Conservation (phyloP, 805 yeast species). For the Ogataea populi-albae region DNA sequence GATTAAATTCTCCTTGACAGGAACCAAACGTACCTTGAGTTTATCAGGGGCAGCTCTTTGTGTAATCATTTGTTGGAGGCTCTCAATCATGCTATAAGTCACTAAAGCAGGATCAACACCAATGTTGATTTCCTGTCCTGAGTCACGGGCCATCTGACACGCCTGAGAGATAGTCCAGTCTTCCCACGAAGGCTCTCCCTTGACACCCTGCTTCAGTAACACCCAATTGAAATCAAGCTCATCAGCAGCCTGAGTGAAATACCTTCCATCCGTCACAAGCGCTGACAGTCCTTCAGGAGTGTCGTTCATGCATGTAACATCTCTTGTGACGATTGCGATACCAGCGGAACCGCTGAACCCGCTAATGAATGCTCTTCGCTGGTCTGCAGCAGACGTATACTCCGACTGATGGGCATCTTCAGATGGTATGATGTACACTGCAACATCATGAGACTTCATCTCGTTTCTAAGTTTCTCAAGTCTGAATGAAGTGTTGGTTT, state of each 20-base stretch:
- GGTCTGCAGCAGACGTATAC: conserved; percentile 52
- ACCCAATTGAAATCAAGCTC: conserved; percentile 62
- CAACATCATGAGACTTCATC: conserved; percentile 59
- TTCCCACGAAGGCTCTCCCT: conserved; percentile 53
- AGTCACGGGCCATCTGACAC: conserved; percentile 45
- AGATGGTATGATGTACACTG: conserved; percentile 63
- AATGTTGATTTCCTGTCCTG: conserved; percentile 34
- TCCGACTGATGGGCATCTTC: conserved; percentile 68
- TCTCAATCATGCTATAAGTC: conserved; percentile 35
- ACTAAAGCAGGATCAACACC: conserved; percentile 51
- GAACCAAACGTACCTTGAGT: conserved; percentile 40
- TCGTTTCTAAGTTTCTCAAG: conserved; percentile 56
- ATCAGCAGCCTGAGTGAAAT: conserved; percentile 55
- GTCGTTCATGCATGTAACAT: conserved; percentile 46
- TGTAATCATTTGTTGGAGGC: conserved; percentile 33
- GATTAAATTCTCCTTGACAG: conserved; percentile 47
- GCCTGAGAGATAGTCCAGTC: conserved; percentile 56
- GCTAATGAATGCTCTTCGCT: conserved; percentile 52
- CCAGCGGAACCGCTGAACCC: conserved; percentile 66
- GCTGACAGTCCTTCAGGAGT: conserved; percentile 55
- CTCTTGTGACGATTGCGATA: conserved; percentile 55
- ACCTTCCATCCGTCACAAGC: conserved; percentile 59
- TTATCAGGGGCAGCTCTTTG: conserved; percentile 22
- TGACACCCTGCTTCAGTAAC: conserved; percentile 50
- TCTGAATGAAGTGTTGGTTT: conserved; percentile 58